phyloP scores from a whole-genome alignment of 352 stramenopile genomes.

The Pythium grandisporangium region DNA sequence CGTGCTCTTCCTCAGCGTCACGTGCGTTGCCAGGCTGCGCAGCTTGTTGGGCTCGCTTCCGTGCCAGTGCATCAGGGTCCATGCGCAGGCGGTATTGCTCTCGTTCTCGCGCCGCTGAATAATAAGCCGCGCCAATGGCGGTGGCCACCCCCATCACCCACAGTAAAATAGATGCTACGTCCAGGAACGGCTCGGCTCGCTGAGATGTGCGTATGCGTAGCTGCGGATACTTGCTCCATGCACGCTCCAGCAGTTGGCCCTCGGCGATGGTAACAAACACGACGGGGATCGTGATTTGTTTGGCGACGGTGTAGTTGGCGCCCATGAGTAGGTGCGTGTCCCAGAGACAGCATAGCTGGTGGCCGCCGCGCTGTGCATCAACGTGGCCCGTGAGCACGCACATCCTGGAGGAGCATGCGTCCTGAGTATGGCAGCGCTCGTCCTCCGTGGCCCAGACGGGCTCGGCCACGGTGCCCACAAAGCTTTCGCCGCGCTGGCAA shows the following conservation, averaged over 20 bases:
- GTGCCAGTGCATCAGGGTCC: constrained; percentile 9
- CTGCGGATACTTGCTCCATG: constrained; percentile 23
- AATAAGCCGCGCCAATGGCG: constrained; percentile 52
- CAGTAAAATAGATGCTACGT: constrained; percentile 48
- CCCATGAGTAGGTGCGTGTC: constrained; percentile 77
- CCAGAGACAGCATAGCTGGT: constrained; percentile 73
- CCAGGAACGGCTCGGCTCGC: constrained; percentile 35
- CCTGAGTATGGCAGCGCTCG: constrained; percentile 17
- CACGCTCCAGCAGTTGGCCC: constrained; percentile 30
- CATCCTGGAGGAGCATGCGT: constrained; percentile 28
- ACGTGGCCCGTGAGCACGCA: constrained; percentile 52
- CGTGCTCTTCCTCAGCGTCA: constrained; percentile 5
- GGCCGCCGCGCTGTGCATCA: constrained; percentile 5
- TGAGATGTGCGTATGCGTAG: constrained; percentile 35
- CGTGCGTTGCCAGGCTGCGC: too few relatives aligned
- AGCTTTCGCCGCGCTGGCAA: constrained; percentile 45
- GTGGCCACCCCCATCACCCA: constrained; percentile 55
- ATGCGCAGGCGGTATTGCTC: constrained; percentile 10
- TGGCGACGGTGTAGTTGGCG: constrained; percentile 27
- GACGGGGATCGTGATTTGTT: constrained; percentile 43
- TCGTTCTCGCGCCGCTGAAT: constrained; percentile 24
- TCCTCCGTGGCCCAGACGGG: constrained; percentile 45
- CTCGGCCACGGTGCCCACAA: constrained; percentile 24
- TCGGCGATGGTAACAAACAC: constrained; percentile 62
- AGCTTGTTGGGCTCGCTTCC: constrained; percentile 5